These are phyloP conservation scores for Agarophyton chilense DNA, from an alignment of 23 red algal species.

Conservation along the genomic window DNA sequence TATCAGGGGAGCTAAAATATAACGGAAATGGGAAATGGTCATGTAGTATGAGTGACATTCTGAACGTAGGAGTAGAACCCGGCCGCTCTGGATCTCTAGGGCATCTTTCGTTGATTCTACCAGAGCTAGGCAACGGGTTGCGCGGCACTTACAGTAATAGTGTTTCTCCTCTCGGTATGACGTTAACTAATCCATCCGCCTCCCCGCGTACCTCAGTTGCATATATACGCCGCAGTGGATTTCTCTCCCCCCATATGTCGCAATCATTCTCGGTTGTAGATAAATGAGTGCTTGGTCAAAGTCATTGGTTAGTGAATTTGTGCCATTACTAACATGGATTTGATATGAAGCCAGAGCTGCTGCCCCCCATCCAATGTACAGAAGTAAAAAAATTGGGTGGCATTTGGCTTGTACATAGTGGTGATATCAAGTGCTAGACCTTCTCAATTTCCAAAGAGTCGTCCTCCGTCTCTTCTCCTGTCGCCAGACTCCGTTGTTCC, in stretches of 20 bases:
- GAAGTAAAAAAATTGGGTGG: not conserved
- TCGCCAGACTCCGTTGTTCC: not conserved
- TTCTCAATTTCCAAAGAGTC: not conserved
- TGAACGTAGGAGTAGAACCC: constrained; percentile 22
- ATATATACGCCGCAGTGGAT: constrained; percentile 40
- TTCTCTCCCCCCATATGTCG: constrained; percentile 23
- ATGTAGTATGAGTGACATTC: constrained; percentile 67
- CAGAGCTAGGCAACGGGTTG: constrained; percentile 37
- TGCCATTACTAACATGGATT: not conserved
- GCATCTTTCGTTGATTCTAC: constrained; percentile 41
- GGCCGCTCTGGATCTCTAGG: constrained; percentile 13
- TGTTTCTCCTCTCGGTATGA: constrained; percentile 58
- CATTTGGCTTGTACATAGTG: not conserved
- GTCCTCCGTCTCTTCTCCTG: not conserved
- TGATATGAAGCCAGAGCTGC: not conserved
- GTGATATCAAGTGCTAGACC: not conserved
- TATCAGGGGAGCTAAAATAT: constrained; percentile 53
- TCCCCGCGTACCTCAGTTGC: constrained; percentile 30
- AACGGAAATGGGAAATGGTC: constrained; percentile 63
- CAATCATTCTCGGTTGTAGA: not conserved
- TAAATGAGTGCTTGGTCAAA: not conserved
- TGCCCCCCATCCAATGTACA: constrained; percentile 19
- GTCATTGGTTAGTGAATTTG: constrained; percentile 19
- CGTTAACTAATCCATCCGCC: constrained; percentile 36
- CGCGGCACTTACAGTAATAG: constrained; percentile 46